These are phyloP conservation scores for Naganishia kalamii DNA, from an alignment of 768 basidiomycete genomes.

Conservation along the genomic window DNA sequence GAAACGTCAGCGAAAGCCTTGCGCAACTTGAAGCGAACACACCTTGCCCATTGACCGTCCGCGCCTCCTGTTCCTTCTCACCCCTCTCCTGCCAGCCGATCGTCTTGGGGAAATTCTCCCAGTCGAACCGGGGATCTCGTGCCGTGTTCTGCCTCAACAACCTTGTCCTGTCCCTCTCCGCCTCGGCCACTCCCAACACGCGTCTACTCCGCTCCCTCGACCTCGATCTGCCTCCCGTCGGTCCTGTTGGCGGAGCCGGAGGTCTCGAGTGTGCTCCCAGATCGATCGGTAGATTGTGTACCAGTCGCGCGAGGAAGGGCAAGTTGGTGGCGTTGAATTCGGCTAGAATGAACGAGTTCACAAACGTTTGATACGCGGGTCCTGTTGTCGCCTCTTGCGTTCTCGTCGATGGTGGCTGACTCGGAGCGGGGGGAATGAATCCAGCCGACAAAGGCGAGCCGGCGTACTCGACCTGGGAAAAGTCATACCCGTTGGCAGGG, in stretches of 20 bases:
- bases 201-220: background rate
- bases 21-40: too few species aligned
- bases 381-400: background rate
- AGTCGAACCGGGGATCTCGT: constrained; percentile 7
- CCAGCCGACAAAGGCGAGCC: background rate
- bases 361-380: background rate
- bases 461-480: too few species aligned
- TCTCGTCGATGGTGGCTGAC: background rate
- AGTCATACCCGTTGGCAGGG: too few species aligned
- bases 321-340: background rate
- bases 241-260: background rate
- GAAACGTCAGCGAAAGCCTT: too few species aligned
- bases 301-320: background rate
- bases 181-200: background rate
- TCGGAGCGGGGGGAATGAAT: background rate
- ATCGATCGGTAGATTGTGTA: background rate
- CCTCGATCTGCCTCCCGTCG: background rate
- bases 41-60: too few species aligned
- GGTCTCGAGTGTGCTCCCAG: background rate
- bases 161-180: background rate
- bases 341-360: background rate
- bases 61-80: background rate
- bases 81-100: background rate
- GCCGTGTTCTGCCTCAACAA: background rate
- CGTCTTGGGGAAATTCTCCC: background rate